phyloP scores from a whole-genome alignment of 2,329 filamentous ascomycete species.

The Cladosporium sp. region DNA sequence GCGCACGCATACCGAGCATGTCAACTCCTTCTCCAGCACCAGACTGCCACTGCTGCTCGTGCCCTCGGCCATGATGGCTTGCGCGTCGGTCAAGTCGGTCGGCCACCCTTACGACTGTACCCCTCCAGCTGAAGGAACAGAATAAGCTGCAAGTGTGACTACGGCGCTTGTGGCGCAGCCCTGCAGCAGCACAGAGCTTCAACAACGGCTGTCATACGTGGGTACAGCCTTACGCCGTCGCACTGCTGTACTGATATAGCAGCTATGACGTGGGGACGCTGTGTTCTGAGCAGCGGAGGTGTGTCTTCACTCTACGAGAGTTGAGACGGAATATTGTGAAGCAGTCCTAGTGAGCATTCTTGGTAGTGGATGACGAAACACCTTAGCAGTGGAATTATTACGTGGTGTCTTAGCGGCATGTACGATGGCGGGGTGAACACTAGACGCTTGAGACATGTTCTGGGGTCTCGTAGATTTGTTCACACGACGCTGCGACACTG shows the following conservation, averaged over 20 bases:
- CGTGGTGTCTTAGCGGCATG: background rate
- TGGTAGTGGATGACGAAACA: background rate
- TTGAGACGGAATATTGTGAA: background rate
- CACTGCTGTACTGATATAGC: background rate
- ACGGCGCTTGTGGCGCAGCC: conserved; percentile 9
- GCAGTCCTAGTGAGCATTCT: background rate
- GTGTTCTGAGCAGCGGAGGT: background rate
- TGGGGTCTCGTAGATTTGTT: background rate
- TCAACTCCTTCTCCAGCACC: conserved; percentile 89
- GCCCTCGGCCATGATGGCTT: conserved; percentile 10
- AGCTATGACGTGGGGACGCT: background rate
- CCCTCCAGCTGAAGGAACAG: background rate
- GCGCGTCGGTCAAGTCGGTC: background rate
- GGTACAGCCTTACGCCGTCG: background rate
- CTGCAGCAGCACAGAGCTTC: background rate
- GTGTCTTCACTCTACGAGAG: background rate
- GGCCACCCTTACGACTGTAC: background rate
- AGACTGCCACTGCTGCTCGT: conserved; percentile 11
- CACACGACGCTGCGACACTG: background rate
- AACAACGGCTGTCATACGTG: background rate
- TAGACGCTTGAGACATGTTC: background rate
- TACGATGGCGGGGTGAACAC: background rate
- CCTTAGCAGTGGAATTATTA: background rate
- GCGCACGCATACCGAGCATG: conserved; percentile 70
- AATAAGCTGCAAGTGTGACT: conserved; percentile 2